A percentile compares a stretch with the other conserved stretches of the same genome.
Conservation (phyloP, 305 asterid genomes). For the Fraxinus albicans region DNA sequence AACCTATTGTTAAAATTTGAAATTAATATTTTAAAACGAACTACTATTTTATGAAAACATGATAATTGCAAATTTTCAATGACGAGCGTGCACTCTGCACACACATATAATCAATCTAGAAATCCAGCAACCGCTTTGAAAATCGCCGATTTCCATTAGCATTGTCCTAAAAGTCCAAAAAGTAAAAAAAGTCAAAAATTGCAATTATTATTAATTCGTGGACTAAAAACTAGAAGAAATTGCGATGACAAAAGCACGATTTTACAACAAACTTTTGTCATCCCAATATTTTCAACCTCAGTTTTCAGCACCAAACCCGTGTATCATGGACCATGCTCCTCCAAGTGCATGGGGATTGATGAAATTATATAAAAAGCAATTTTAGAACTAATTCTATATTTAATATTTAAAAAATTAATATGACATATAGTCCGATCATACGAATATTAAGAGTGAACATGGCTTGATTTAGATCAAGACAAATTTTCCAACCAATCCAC, state of each 20-base stretch:
- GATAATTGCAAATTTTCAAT: not conserved
- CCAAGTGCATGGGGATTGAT: slow-evolving; percentile 14
- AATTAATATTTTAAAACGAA: not conserved
- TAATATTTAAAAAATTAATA: too few species aligned
- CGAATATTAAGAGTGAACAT: too few species aligned
- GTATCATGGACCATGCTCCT: slow-evolving; percentile 19
- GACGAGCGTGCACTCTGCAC: not conserved
- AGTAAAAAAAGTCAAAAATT: not conserved
- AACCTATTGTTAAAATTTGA: not conserved
- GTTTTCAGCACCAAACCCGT: slow-evolving; percentile 24
- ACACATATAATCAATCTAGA: not conserved
- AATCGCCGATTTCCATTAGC: not conserved
- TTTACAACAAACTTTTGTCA: not conserved
- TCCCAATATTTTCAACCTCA: slow-evolving; percentile 15
- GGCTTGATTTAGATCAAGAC: too few species aligned
- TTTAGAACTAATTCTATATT: too few species aligned
- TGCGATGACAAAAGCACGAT: slow-evolving; percentile 1
- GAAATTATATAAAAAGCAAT: not conserved
- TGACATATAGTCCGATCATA: too few species aligned
- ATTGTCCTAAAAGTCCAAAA: not conserved
- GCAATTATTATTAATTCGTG: not conserved
- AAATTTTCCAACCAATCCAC: too few species aligned
- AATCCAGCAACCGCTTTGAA: not conserved
- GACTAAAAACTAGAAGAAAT: not conserved
- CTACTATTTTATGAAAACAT: not conserved